Evolutionary conservation across 306 rosid genomes (phyloP), one percentile per base, ranked within the genome.

Genomic region (Rosa chinensis): DNA sequence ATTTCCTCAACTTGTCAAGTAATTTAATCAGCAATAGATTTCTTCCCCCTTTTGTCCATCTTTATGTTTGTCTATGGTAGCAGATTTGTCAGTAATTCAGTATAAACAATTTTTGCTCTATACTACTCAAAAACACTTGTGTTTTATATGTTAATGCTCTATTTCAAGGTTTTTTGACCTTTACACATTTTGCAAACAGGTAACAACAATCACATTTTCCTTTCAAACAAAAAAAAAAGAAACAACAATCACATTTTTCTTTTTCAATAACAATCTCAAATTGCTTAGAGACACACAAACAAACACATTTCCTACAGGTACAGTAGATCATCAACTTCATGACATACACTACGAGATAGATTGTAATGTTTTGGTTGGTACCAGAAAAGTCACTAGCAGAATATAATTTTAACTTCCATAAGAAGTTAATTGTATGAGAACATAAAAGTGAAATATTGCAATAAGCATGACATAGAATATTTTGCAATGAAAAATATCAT

Each of bases 51-150:
- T 43, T 28, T 44, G 10, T 56, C 44, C 8, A 68, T 39, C 48
- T 10, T 42, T 68, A n/a, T n/a, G 28, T 56, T 21, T 13, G 48
- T 53, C 20, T 52, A n/a, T 9, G 20, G 53, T 73, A 53, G 39
- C 66, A 53, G 66, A 66, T 53, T 73, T 55, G 62, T 52, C 74
- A 63, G 68, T 14, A 37, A 13, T 32, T 63, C n/a, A 71, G 10
- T 25, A 11, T 47, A 1, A 16, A 72, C 75, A 72, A 68, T 68
- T 5, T 70, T 35, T 70, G 56, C 58, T 45, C 5, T 4, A 6
- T 40, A 9, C 49, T 55, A 55, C 25, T 55, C 0, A 0, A 6
- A 20, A 21, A 61, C 53, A 43, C 25, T 9, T 71, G 39, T 23
- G 74, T 71, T 71, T 16, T 71, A 14, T 70, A 20, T 12, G 20